Evolutionary conservation across 345 rosid species (phyloP), one percentile per base, ranked within the genome.

Genomic region (Hibiscus trionum): DNA sequence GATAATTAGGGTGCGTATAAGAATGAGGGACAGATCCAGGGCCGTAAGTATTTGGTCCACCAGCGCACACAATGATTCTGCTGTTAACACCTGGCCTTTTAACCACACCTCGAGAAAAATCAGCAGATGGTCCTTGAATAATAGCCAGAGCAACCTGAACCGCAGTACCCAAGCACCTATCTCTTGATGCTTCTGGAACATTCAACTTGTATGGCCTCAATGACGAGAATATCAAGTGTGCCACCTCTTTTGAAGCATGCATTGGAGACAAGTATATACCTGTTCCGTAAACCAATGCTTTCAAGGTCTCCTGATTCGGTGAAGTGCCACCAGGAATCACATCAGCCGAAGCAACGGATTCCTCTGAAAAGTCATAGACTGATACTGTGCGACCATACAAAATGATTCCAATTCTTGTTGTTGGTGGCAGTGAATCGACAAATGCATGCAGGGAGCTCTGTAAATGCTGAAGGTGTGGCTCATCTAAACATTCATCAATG

Each of bases 361-460:
- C 95, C 85, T 93, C 97, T 60, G 98, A 88, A 80, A 91, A 96
- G 82, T 96, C 99, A 78, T 85, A 96, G 71, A 96, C 84, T 7
- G 99, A 96, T 63, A 93, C 90, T 12, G 97, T 85, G 50, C 96
- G 85, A 10, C 98, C 91, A 82, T 90, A 96, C 49, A 84, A 70
- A 76, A 96, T 74, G 63, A 96, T 89, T 77, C 98, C 99, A 77
- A 93, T 82, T 81, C 94, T 93, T n/a, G 97, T 85, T 15, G 85
- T 82, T 39, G 89, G 88, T 33, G 93, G 87, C 69, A 93, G 86
- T 44, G 96, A 91, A 85, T 96, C 98, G 0, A 85, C 86, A 81
- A 96, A 96, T 8, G 99, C 99, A 73, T 96, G 99, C 82, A 96
- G 83, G 39, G 99, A 96, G 78, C 99, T 89, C 76, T 96, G 99